Conservation (phyloP, 495 filamentous ascomycete genomes). For the Penicillium pulvis region DNA sequence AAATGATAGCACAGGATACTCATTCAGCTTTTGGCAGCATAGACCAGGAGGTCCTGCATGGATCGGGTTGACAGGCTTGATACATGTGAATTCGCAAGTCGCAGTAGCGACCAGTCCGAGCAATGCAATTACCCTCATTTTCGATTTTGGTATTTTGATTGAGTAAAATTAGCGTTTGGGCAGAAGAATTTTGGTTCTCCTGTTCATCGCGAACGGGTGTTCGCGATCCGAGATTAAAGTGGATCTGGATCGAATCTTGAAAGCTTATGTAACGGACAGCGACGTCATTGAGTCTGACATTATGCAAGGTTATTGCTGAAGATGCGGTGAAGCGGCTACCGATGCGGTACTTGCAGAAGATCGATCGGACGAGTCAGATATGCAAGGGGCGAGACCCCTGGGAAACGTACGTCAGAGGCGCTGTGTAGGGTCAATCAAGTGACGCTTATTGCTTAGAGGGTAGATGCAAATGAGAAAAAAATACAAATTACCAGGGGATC, state of each 20-base stretch:
- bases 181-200: not conserved
- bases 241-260: not conserved
- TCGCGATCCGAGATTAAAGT: conserved; percentile 1
- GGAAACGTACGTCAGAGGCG: not conserved
- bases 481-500: too few relatives aligned
- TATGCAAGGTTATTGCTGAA: not conserved
- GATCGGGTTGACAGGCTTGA: conserved; percentile 21
- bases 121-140: conserved; percentile 5
- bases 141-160: not conserved
- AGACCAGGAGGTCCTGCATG: conserved; percentile 15
- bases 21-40: conserved; percentile 13
- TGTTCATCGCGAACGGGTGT: not conserved
- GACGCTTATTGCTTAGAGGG: too few relatives aligned
- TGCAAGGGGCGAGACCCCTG: not conserved
- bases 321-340: not conserved
- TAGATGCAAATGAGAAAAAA: too few relatives aligned
- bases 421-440: too few relatives aligned
- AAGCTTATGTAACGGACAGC: not conserved
- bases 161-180: not conserved
- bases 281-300: not conserved
- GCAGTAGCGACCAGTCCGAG: not conserved
- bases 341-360: not conserved
- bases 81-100: conserved; percentile 12
- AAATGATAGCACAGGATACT: conserved; percentile 8
- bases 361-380: not conserved